Conservation (phyloP, 2,329 filamentous ascomycete species). For the Simplicillium aogashimaense region DNA sequence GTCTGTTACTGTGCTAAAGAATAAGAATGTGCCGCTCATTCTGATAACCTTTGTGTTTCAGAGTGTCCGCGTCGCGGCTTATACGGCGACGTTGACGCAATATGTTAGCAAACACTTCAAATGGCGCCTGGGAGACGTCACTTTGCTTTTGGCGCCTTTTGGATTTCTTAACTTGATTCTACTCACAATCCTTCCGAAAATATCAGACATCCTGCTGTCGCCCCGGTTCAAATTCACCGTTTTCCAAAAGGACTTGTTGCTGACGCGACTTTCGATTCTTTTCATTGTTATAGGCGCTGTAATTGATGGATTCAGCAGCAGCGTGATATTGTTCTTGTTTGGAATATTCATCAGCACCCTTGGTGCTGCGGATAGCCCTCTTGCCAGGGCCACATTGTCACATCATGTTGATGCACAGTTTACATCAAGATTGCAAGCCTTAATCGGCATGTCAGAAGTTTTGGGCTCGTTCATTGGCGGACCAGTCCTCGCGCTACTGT, state of each 20-base stretch:
- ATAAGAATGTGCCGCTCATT: slow-evolving; percentile 24
- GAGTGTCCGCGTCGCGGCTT: slow-evolving; percentile 23
- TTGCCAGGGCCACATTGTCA: slow-evolving; percentile 28
- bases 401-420: slow-evolving; percentile 25
- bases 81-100: slow-evolving; percentile 25
- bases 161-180: slow-evolving; percentile 27
- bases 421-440: slow-evolving; percentile 29
- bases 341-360: slow-evolving; percentile 26
- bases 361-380: slow-evolving; percentile 25
- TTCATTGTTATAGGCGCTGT: slow-evolving; percentile 21
- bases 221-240: slow-evolving; percentile 20
- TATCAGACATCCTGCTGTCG: slow-evolving; percentile 21
- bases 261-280: slow-evolving; percentile 21
- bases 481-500: slow-evolving; percentile 27
- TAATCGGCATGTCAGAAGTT: slow-evolving; percentile 29
- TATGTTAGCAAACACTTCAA: slow-evolving; percentile 33
- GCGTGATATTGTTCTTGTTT: slow-evolving; percentile 22
- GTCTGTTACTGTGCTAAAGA: slow-evolving; percentile 23
- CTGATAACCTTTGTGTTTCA: slow-evolving; percentile 27
- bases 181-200: slow-evolving; percentile 23
- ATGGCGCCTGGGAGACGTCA: slow-evolving; percentile 30
- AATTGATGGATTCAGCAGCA: slow-evolving; percentile 22
- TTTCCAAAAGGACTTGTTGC: slow-evolving; percentile 26
- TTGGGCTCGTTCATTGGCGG: slow-evolving; percentile 28
- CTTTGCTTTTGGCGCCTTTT: slow-evolving; percentile 28